A percentile compares a stretch with the other conserved stretches of the same genome.
phyloP scores from a whole-genome alignment of 192 early-diverging fungal species.

The Coemansia brasiliensis region DNA sequence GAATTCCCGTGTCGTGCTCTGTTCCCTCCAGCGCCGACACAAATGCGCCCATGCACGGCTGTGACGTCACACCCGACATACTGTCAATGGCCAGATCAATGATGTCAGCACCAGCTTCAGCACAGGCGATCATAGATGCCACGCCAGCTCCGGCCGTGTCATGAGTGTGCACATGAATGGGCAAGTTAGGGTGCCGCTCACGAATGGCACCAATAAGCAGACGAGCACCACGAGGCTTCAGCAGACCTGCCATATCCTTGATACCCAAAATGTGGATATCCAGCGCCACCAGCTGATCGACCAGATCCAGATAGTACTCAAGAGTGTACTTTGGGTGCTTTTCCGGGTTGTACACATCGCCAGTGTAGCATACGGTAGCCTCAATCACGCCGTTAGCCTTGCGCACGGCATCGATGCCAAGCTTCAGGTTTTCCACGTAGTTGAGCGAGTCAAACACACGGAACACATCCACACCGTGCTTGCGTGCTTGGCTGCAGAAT shows the following conservation, averaged over 20 bases:
- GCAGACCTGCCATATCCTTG: conserved; percentile 96
- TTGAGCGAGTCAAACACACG: conserved; percentile 98
- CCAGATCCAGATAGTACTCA: conserved; percentile 90
- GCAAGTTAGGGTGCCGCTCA: conserved; percentile 80
- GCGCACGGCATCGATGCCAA: conserved; percentile 91
- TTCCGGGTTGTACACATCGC: conserved; percentile 86
- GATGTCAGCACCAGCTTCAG: conserved; percentile 90
- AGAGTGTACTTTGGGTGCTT: conserved; percentile 81
- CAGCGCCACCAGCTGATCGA: conserved; percentile 81
- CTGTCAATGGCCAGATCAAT: conserved; percentile 90
- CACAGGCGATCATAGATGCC: conserved; percentile 89
- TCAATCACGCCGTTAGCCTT: conserved; percentile 94
- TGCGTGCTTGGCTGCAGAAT: conserved; percentile 88
- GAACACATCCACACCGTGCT: conserved; percentile 93
- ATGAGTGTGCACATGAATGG: conserved; percentile 96
- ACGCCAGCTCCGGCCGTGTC: conserved; percentile 97
- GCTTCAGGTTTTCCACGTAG: conserved; percentile 93
- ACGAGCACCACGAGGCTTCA: conserved; percentile 88
- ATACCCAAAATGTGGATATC: conserved; percentile 92
- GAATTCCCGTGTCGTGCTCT: conserved; percentile 81
- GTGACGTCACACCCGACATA: conserved; percentile 95
- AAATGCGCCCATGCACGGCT: conserved; percentile 96
- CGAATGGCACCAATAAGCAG: conserved; percentile 87
- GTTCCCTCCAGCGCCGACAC: conserved; percentile 81
- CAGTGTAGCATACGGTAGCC: conserved; percentile 89